Evolutionary conservation across 129 eudicot species (phyloP), one percentile per base, ranked within the genome.

Genomic region (Solidago caesia): DNA sequence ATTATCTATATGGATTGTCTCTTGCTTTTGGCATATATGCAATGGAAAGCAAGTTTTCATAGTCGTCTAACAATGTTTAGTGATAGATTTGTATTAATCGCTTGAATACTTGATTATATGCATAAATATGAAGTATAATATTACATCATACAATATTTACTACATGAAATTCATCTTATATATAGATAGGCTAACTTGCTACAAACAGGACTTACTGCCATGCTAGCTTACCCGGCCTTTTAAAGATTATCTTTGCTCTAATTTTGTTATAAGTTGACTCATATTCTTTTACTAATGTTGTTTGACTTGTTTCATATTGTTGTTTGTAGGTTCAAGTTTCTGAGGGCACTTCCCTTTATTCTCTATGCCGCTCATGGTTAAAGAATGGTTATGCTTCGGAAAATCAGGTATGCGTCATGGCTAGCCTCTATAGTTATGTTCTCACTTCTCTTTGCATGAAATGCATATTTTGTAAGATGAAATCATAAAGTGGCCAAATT

Each of bases 361-460:
- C 88, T 47, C 96, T 85, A 62, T 89, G 96, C 63, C 84, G 92
- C 9, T 89, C 96, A 13, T 89, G 96, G 96, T 81, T 89, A 76
- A 89, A 83, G 82, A 89, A 89, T 71, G 86, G 96, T 8, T 61
- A 70, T 79, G 75, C 83, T 72, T 84, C 83, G 73, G 90, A 89
- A 79, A 83, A 70, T 58, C 87, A 85, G 89, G 96, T 87, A 76
- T 71, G 77, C n/a, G 9, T 64, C 48, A 15, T 15, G 48, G 71
- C 58, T 52, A 27, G 6, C 33, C 69, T 45, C 44, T 76, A 27
- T 49, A 45, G 53, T 63, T 48, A 4, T 49, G 53, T 64, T 64
- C 29, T 53, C 49, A 9, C 75, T n/a, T 56, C 45, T 77, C 8
- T 55, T 73, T 55, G 5, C 72, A 66, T 29, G 66, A 57, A 65